phyloP scores from a whole-genome alignment of 352 stramenopile genomes.

The Pilasporangium apinafurcum region DNA sequence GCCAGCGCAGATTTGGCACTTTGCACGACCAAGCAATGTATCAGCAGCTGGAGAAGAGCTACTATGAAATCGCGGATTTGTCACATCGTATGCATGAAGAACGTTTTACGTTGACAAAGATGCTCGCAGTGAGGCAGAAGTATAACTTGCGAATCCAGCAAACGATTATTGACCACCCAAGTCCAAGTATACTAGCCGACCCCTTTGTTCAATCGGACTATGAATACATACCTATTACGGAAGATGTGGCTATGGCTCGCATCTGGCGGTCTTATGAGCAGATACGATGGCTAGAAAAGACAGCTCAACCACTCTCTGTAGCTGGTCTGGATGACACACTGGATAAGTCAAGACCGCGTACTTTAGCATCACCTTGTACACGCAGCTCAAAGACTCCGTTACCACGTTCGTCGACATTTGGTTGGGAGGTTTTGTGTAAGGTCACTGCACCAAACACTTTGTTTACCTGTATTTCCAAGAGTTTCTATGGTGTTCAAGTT shows the following conservation, averaged over 20 bases:
- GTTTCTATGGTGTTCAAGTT: slow-evolving; percentile 25
- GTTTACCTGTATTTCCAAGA: slow-evolving; percentile 45
- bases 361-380: neutral
- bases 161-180: slow-evolving; percentile 18
- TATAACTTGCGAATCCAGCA: slow-evolving; percentile 13
- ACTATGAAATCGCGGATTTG: slow-evolving; percentile 44
- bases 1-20: slow-evolving; percentile 6
- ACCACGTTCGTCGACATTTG: slow-evolving; percentile 40
- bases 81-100: slow-evolving; percentile 55
- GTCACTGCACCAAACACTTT: slow-evolving; percentile 30
- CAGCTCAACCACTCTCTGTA: slow-evolving; percentile 28
- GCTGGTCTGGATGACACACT: slow-evolving; percentile 7
- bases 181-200: slow-evolving; percentile 20
- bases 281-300: slow-evolving; percentile 43
- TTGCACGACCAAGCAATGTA: slow-evolving; percentile 5
- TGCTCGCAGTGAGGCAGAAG: slow-evolving; percentile 13
- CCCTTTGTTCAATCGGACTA: slow-evolving; percentile 25
- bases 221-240: slow-evolving; percentile 47
- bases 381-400: too few species aligned
- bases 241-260: slow-evolving; percentile 38
- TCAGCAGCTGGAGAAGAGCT: slow-evolving; percentile 35
- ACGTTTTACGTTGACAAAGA: slow-evolving; percentile 46
- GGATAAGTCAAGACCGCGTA: neutral
- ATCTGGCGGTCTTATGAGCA: slow-evolving; percentile 52
- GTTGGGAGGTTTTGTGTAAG: slow-evolving; percentile 40